These are phyloP conservation scores for Rhododendron ferrugineum DNA, from an alignment of 148 eudicot species.

Conservation along the genomic window DNA sequence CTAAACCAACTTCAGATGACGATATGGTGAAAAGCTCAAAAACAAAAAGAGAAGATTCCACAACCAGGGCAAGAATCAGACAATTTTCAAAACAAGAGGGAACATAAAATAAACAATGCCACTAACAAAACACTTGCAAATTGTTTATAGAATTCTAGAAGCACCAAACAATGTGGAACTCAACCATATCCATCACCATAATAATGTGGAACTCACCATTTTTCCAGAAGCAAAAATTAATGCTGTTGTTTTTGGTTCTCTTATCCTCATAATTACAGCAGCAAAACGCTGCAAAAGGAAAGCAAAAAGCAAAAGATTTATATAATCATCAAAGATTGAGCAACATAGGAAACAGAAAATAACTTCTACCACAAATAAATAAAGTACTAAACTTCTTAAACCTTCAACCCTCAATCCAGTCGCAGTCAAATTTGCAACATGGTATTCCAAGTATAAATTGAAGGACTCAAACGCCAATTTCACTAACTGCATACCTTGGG, in stretches of 20 bases:
- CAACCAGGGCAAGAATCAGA: background rate
- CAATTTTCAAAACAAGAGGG: background rate
- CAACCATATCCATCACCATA: background rate
- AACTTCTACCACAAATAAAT: background rate
- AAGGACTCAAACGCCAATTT: background rate
- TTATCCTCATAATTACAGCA: slow-evolving; percentile 91
- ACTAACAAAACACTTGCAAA: background rate
- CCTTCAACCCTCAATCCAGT: background rate
- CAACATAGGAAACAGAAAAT: background rate
- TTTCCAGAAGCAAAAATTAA: slow-evolving; percentile 89
- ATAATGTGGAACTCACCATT: slow-evolving; percentile 48
- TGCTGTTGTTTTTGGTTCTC: slow-evolving; percentile 90
- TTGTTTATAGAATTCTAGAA: background rate
- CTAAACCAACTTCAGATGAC: background rate
- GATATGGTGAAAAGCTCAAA: background rate
- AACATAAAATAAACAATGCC: background rate
- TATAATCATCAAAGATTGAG: background rate
- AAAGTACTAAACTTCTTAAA: background rate
- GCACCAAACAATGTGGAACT: background rate
- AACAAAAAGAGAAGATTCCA: background rate
- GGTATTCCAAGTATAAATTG: background rate
- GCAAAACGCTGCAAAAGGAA: slow-evolving; percentile 68
- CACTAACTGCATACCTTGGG: slow-evolving; percentile 51
- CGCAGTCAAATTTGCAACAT: background rate
- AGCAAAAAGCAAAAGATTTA: background rate